phyloP scores from a whole-genome alignment of 1,284 basidiomycete genomes.

The Cutaneotrichosporon sp. region DNA sequence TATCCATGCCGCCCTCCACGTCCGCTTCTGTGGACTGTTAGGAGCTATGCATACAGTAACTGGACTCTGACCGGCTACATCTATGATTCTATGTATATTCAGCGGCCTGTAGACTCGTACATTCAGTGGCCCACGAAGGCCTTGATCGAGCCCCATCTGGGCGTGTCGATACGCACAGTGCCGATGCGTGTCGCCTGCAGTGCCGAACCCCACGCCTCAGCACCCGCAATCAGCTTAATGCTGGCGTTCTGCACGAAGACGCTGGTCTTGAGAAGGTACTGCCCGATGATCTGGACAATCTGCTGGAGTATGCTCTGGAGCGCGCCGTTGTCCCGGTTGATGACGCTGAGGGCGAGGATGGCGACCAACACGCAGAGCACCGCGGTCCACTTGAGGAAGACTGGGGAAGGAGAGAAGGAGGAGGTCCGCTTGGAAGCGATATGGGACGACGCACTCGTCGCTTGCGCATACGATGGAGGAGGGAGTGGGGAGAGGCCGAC shows the following conservation, averaged over 20 bases:
- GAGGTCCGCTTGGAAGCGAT: not conserved
- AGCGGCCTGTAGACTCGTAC: not conserved
- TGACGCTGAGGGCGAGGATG: not conserved
- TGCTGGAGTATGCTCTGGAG: not conserved
- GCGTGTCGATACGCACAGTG: not conserved
- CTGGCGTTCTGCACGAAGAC: not conserved
- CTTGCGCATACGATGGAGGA: not conserved
- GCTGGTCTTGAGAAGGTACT: not conserved
- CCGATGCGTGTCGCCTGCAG: not conserved
- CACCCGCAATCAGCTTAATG: not conserved
- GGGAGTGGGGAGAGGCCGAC: not conserved
- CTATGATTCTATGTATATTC: not conserved
- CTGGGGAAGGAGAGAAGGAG: not conserved
- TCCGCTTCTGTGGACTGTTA: not conserved
- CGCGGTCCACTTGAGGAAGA: not conserved
- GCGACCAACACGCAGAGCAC: not conserved
- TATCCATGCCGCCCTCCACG: not conserved
- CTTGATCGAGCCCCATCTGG: not conserved
- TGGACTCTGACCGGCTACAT: not conserved
- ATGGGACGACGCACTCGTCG: not conserved
- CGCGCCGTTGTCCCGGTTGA: not conserved
- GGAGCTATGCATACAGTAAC: not conserved
- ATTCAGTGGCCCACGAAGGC: not conserved
- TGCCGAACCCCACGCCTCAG: not conserved
- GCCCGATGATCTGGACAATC: not conserved